phyloP scores from a whole-genome alignment of 768 basidiomycete genomes.

The Amanita molliuscula region DNA sequence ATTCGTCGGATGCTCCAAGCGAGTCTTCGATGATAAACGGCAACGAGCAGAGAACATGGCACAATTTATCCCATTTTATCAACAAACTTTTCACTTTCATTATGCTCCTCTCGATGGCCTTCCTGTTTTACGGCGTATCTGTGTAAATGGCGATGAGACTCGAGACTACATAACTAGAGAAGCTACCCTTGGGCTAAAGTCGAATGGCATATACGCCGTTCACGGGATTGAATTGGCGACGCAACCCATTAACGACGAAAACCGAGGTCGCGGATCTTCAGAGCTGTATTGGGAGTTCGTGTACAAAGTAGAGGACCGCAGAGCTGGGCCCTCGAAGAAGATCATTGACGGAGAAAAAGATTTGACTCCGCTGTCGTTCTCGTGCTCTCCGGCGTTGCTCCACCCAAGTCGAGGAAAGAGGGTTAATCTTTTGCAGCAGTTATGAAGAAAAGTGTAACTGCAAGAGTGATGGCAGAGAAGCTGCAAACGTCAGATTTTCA shows the following conservation, averaged over 20 bases:
- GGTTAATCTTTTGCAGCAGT: slow-evolving; percentile 59
- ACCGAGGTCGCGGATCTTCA: slow-evolving; percentile 15
- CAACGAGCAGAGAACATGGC: slow-evolving; percentile 36
- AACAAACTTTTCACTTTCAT: slow-evolving; percentile 60
- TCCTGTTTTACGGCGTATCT: slow-evolving; percentile 64
- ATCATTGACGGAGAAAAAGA: slow-evolving; percentile 58
- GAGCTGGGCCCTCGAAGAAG: slow-evolving; percentile 32
- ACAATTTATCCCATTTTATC: slow-evolving; percentile 53
- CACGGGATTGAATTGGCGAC: slow-evolving; percentile 48
- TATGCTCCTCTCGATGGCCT: slow-evolving; percentile 55
- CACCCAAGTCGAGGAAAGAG: slow-evolving; percentile 56
- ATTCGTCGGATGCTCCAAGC: slow-evolving; percentile 38
- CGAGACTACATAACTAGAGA: slow-evolving; percentile 72
- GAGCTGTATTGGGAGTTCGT: slow-evolving; percentile 70
- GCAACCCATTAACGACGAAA: slow-evolving; percentile 12
- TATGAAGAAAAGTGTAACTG: slow-evolving; percentile 55
- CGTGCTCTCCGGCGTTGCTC: slow-evolving; percentile 62
- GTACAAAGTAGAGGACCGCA: slow-evolving; percentile 61
- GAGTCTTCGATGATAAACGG: slow-evolving; percentile 17
- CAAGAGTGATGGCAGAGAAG: slow-evolving; percentile 59
- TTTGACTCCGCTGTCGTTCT: slow-evolving; percentile 63
- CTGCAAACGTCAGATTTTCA: slow-evolving; percentile 30
- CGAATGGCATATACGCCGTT: slow-evolving; percentile 69
- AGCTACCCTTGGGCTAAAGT: slow-evolving; percentile 56
- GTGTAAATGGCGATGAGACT: slow-evolving; percentile 53